A percentile compares a stretch with the other conserved stretches of the same genome.
phyloP scores from a whole-genome alignment of 768 basidiomycete genomes.

The Candolleomyces aberdarensis region DNA sequence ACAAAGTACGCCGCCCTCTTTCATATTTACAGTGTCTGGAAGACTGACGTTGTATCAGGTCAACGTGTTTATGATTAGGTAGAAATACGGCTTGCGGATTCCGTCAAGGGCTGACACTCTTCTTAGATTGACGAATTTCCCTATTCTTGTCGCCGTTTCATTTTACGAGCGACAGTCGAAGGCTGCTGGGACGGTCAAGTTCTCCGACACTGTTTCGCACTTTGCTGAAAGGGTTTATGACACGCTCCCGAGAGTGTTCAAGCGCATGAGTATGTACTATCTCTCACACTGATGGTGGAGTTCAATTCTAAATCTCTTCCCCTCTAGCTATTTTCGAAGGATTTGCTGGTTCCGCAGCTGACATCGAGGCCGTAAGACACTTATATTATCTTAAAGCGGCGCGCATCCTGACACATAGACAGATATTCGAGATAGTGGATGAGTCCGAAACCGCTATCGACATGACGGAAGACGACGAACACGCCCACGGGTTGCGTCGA shows the following conservation, averaged over 20 bases:
- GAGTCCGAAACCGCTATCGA: conserved; percentile 61
- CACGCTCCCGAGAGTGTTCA: conserved; percentile 70
- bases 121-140: conserved; percentile 74
- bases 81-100: not conserved
- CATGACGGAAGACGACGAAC: conserved; percentile 34
- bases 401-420: not conserved
- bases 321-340: conserved; percentile 76
- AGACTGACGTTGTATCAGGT: conserved; percentile 39
- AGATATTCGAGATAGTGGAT: conserved; percentile 79
- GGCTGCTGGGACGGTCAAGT: conserved; percentile 54
- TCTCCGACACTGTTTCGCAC: conserved; percentile 70
- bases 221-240: conserved; percentile 71
- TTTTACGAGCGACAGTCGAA: conserved; percentile 86
- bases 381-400: not conserved
- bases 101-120: not conserved
- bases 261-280: conserved; percentile 61
- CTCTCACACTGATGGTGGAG: not conserved
- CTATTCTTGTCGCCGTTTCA: conserved; percentile 75
- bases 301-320: not conserved
- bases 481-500: conserved; percentile 13
- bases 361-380: conserved; percentile 67
- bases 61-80: conserved; percentile 88
- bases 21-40: conserved; percentile 11
- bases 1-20: conserved; percentile 58
- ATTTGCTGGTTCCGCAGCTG: conserved; percentile 63